These are phyloP conservation scores for Dichotomocladium elegans DNA, from an alignment of 371 early-diverging fungal species.

Conservation along the genomic window DNA sequence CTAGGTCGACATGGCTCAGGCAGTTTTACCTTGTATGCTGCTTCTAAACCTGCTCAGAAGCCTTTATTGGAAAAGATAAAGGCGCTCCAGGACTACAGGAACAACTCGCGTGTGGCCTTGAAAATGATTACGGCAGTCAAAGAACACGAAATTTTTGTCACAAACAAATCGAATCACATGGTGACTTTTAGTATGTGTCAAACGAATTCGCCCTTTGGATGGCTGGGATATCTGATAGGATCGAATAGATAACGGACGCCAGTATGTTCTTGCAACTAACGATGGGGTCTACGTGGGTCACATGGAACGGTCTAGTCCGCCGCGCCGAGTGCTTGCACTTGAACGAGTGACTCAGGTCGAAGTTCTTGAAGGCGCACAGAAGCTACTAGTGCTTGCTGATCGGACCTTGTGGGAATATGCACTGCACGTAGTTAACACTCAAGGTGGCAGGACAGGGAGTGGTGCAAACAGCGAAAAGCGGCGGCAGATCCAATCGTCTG, in stretches of 20 bases:
- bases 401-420: constrained; percentile 35
- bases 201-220: too few relatives aligned
- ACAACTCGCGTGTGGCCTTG: constrained; percentile 52
- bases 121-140: constrained; percentile 41
- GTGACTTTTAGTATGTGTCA: constrained; percentile 34
- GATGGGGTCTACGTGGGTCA: constrained; percentile 44
- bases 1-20: constrained; percentile 65
- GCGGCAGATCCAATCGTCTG: constrained; percentile 19
- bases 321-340: constrained; percentile 29
- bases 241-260: constrained; percentile 31
- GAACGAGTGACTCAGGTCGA: constrained; percentile 33
- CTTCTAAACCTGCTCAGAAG: constrained; percentile 67
- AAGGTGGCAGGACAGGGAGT: too few relatives aligned
- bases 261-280: constrained; percentile 34
- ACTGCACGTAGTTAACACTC: constrained; percentile 26
- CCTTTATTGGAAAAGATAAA: constrained; percentile 84
- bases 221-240: background rate
- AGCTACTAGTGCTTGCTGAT: constrained; percentile 34
- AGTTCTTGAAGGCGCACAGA: constrained; percentile 33
- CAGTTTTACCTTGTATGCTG: constrained; percentile 66
- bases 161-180: constrained; percentile 27
- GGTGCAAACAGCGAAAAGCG: constrained; percentile 13
- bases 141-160: constrained; percentile 16
- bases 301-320: constrained; percentile 15
- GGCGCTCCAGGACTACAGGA: constrained; percentile 56